Conservation (phyloP, 805 yeast species). For the Lipomyces sp. region DNA sequence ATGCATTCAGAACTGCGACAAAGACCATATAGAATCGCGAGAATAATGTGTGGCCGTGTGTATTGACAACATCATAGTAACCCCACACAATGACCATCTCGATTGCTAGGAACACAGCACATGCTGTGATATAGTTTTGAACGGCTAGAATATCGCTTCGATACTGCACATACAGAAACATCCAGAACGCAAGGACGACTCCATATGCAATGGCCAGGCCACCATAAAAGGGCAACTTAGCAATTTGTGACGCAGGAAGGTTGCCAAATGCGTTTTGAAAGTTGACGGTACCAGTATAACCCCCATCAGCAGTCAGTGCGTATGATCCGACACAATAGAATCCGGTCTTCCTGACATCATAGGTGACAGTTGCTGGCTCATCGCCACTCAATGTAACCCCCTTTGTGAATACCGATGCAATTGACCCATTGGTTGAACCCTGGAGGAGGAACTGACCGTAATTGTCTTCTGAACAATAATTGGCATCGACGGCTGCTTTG, state of each 20-base stretch:
- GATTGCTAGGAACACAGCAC: conserved; percentile 77
- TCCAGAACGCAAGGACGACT: conserved; percentile 78
- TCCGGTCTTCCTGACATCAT: conserved; percentile 75
- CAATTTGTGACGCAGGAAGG: conserved; percentile 85
- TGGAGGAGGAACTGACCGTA: conserved; percentile 66
- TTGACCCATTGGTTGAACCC: conserved; percentile 28
- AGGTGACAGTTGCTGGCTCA: conserved; percentile 64
- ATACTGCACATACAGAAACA: conserved; percentile 82
- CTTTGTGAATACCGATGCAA: conserved; percentile 30
- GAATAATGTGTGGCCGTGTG: conserved; percentile 56
- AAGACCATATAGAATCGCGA: conserved; percentile 77
- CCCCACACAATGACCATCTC: conserved; percentile 92
- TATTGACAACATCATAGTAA: conserved; percentile 81
- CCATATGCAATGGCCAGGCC: conserved; percentile 81
- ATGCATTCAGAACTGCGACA: conserved; percentile 77
- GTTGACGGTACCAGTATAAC: conserved; percentile 69
- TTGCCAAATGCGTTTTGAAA: conserved; percentile 93
- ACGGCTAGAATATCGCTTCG: conserved; percentile 85
- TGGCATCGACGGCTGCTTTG: conserved; percentile 60
- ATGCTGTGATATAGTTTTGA: conserved; percentile 87
- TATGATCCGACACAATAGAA: conserved; percentile 88
- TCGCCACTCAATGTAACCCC: conserved; percentile 51
- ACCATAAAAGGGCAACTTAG: conserved; percentile 88
- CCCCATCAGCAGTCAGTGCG: conserved; percentile 48
- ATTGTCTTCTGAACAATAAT: conserved; percentile 60